Percentiles rank a stretch among this genome's conserved stretches.
Evolutionary conservation across 495 filamentous ascomycete genomes (phyloP).

Genomic region (Hypoxylon subgilvum): DNA sequence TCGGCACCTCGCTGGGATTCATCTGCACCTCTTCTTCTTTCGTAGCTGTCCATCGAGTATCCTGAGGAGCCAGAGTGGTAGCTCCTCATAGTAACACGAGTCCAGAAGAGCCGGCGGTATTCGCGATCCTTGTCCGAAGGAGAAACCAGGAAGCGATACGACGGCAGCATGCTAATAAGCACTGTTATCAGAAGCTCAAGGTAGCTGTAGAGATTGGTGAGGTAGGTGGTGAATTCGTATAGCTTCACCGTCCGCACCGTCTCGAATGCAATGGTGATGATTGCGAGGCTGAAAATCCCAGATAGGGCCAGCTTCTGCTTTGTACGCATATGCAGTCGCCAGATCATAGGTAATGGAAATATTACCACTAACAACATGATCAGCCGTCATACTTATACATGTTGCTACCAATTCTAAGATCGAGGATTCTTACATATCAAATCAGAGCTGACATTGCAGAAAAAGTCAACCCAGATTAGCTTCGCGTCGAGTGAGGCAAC

Average conservation of each 20-base stretch:
- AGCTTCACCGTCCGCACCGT: slow-evolving; percentile 17
- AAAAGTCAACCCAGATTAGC: slow-evolving; percentile 6
- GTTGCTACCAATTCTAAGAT: not conserved
- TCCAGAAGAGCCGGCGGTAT: slow-evolving; percentile 20
- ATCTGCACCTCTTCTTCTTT: too few relatives aligned
- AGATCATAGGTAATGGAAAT: slow-evolving; percentile 45
- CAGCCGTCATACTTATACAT: not conserved
- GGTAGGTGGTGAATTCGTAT: not conserved
- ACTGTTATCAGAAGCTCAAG: slow-evolving; percentile 21
- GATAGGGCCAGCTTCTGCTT: slow-evolving; percentile 44
- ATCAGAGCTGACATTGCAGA: slow-evolving; percentile 12
- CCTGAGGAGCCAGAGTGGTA: slow-evolving; percentile 9
- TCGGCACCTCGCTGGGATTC: too few relatives aligned
- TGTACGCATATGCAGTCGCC: slow-evolving; percentile 40
- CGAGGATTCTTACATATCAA: slow-evolving; percentile 4
- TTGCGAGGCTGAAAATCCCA: slow-evolving; percentile 31
- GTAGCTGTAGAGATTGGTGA: slow-evolving; percentile 21
- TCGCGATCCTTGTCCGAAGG: slow-evolving; percentile 15
- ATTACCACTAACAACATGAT: slow-evolving; percentile 6
- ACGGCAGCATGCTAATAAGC: slow-evolving; percentile 18
- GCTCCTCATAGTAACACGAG: slow-evolving; percentile 16
- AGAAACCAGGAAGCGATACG: slow-evolving; percentile 25
- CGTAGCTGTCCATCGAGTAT: slow-evolving; percentile 6
- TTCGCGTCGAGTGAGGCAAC: slow-evolving; percentile 2
- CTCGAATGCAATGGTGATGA: slow-evolving; percentile 26